Conservation (phyloP, 2,329 filamentous ascomycete species). For the Cladosporium oxysporum region DNA sequence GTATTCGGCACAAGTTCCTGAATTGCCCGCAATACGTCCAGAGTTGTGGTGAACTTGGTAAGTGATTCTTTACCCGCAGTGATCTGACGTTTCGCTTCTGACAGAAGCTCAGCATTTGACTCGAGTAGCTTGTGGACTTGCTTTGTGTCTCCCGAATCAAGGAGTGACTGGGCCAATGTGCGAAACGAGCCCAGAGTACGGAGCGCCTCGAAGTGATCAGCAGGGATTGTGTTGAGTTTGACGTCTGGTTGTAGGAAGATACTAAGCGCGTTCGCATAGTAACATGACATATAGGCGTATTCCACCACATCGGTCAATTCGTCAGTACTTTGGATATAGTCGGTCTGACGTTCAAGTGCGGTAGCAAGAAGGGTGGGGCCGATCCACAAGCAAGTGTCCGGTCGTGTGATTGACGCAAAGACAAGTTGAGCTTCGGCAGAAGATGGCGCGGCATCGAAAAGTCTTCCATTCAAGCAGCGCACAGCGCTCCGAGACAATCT, state of each 20-base stretch:
- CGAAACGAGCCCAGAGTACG: constrained; percentile 71
- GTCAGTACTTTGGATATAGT: constrained; percentile 75
- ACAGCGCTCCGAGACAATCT: constrained; percentile 69
- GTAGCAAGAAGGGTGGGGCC: constrained; percentile 64
- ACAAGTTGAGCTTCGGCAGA: constrained; percentile 71
- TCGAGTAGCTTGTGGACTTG: constrained; percentile 58
- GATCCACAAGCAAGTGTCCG: constrained; percentile 59
- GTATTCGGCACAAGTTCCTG: constrained; percentile 42
- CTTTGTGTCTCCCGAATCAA: constrained; percentile 32
- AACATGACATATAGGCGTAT: constrained; percentile 86
- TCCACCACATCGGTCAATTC: constrained; percentile 62
- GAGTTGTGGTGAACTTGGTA: constrained; percentile 42
- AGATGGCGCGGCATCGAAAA: constrained; percentile 77
- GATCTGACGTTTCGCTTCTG: constrained; percentile 42
- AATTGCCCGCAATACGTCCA: constrained; percentile 39
- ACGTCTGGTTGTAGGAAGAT: constrained; percentile 55
- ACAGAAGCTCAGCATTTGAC: constrained; percentile 59
- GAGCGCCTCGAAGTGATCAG: constrained; percentile 66
- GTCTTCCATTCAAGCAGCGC: constrained; percentile 66
- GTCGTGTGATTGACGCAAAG: constrained; percentile 65
- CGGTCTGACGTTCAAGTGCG: constrained; percentile 70
- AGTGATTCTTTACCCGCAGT: constrained; percentile 43
- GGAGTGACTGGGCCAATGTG: constrained; percentile 33
- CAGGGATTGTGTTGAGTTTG: constrained; percentile 48
- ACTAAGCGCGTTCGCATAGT: constrained; percentile 75